A percentile compares a stretch with the other conserved stretches of the same genome.
Evolutionary conservation across 345 rosid species (phyloP).

Genomic region (Ceriops zippeliana): DNA sequence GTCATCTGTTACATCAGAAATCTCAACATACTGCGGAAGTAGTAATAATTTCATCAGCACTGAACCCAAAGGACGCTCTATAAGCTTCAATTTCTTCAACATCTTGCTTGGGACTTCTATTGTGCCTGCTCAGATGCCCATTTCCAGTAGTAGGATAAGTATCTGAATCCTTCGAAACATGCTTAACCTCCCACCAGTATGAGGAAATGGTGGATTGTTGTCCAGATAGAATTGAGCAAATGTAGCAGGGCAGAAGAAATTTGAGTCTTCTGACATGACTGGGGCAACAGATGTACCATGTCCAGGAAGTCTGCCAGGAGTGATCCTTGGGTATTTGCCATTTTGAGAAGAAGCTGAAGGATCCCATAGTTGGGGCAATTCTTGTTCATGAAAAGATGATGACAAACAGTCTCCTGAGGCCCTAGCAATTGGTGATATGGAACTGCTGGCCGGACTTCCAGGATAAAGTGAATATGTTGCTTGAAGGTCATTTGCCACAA

Average conservation of each 20-base stretch:
- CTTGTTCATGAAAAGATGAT: constrained; percentile 72
- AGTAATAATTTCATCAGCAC: constrained; percentile 83
- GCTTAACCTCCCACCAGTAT: constrained; percentile 86
- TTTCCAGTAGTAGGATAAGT: constrained; percentile 44
- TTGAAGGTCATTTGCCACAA: constrained; percentile 65
- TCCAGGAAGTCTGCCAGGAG: constrained; percentile 56
- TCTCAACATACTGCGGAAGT: constrained; percentile 80
- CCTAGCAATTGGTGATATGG: constrained; percentile 67
- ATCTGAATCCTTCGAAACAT: constrained; percentile 90
- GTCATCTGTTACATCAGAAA: constrained; percentile 67
- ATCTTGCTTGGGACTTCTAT: constrained; percentile 75
- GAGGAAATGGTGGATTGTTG: constrained; percentile 78
- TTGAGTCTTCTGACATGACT: constrained; percentile 57
- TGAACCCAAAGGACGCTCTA: constrained; percentile 96
- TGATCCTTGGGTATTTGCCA: constrained; percentile 57
- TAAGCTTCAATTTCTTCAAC: constrained; percentile 89
- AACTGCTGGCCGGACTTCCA: constrained; percentile 85
- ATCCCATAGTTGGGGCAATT: constrained; percentile 67
- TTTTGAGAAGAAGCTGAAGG: constrained; percentile 66
- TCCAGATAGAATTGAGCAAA: constrained; percentile 90
- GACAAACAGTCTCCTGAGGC: constrained; percentile 59
- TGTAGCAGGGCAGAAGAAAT: constrained; percentile 97
- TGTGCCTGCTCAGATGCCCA: constrained; percentile 68
- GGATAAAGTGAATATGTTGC: constrained; percentile 69
- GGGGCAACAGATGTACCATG: constrained; percentile 48